Conservation (phyloP, 2,329 filamentous ascomycete species). For the Penicillium hordei region DNA sequence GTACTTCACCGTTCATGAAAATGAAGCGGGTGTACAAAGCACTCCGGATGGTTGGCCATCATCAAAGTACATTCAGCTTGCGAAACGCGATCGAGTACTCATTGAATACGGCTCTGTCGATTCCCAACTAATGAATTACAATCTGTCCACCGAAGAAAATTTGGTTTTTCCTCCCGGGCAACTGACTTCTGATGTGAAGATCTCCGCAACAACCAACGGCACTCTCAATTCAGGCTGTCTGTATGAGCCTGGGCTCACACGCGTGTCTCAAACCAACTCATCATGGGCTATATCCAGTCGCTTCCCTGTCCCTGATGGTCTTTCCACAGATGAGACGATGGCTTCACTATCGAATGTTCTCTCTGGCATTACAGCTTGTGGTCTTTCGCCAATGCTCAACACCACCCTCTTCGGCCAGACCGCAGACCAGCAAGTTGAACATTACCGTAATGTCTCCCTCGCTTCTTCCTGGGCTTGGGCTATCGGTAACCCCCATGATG, state of each 20-base stretch:
- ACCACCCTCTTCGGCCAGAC: constrained; percentile 53
- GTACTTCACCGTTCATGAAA: constrained; percentile 52
- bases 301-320: constrained; percentile 30
- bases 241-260: constrained; percentile 45
- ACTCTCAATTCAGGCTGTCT: constrained; percentile 55
- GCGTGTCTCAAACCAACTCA: constrained; percentile 49
- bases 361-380: constrained; percentile 54
- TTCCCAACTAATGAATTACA: constrained; percentile 57
- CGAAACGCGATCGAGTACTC: constrained; percentile 54
- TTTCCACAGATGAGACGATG: constrained; percentile 29
- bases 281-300: constrained; percentile 52
- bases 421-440: constrained; percentile 47
- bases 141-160: constrained; percentile 52
- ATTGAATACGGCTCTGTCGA: constrained; percentile 58
- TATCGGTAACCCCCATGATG: constrained; percentile 54
- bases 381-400: constrained; percentile 62
- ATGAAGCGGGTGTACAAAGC: constrained; percentile 38
- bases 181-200: constrained; percentile 40
- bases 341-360: constrained; percentile 36
- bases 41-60: constrained; percentile 65
- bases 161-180: constrained; percentile 54
- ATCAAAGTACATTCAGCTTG: constrained; percentile 58
- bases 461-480: constrained; percentile 63
- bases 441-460: constrained; percentile 53
- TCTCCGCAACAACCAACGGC: constrained; percentile 41